Percentiles rank a stretch among this genome's conserved stretches.
Conservation (phyloP, 2,329 filamentous ascomycete species). For the Alternaria longipes region DNA sequence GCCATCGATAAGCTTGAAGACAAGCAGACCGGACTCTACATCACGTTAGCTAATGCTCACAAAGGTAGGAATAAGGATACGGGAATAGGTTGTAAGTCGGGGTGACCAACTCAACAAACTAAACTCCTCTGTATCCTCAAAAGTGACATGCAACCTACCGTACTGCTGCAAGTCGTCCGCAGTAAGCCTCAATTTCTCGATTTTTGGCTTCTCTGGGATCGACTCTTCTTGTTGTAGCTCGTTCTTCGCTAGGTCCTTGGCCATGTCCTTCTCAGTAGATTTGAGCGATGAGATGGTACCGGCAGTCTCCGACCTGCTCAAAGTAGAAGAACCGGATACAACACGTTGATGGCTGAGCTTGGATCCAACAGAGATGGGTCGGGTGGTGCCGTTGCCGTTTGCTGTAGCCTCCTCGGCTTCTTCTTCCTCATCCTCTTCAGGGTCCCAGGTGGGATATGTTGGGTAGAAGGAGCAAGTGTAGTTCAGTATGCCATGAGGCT, state of each 20-base stretch:
- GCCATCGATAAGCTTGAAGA: constrained; percentile 93
- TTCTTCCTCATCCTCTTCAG: constrained; percentile 77
- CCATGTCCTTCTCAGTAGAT: constrained; percentile 53
- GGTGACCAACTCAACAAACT: constrained; percentile 40
- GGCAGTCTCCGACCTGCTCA: constrained; percentile 44
- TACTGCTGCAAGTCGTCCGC: constrained; percentile 84
- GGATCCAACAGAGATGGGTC: constrained; percentile 33
- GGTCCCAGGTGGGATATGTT: constrained; percentile 84
- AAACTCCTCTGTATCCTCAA: constrained; percentile 24
- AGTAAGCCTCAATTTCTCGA: constrained; percentile 80
- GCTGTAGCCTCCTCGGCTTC: constrained; percentile 46
- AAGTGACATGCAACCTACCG: constrained; percentile 58
- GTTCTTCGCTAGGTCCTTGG: constrained; percentile 58
- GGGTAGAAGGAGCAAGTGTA: constrained; percentile 93
- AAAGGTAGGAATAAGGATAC: constrained; percentile 24
- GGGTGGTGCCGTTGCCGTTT: constrained; percentile 35
- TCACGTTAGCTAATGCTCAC: constrained; percentile 45
- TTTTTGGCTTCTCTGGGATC: constrained; percentile 62
- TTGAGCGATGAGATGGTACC: constrained; percentile 56
- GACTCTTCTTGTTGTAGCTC: constrained; percentile 59
- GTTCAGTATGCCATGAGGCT: constrained; percentile 79
- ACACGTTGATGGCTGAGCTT: constrained; percentile 29
- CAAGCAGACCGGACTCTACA: constrained; percentile 84
- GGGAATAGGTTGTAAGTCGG: constrained; percentile 26
- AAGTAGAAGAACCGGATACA: constrained; percentile 32